Conservation (phyloP, 1,139 yeast genomes). For the Debaryomyces fabryi region DNA sequence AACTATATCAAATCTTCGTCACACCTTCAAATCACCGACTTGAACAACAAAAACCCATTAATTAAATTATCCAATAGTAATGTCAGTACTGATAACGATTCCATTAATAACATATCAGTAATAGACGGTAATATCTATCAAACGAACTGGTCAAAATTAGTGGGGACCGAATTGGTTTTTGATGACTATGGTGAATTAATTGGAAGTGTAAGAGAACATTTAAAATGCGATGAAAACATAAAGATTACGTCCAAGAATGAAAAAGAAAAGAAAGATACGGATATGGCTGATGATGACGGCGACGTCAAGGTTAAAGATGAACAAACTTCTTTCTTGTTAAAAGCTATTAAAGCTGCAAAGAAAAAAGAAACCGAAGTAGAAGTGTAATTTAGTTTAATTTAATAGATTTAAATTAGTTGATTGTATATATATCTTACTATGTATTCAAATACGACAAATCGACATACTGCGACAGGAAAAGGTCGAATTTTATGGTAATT, state of each 20-base stretch:
- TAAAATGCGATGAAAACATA: constrained; percentile 32
- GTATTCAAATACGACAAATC: neutral
- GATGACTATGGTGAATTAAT: constrained; percentile 59
- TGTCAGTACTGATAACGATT: constrained; percentile 12
- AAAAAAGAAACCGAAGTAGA: constrained; percentile 15
- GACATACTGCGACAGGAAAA: neutral
- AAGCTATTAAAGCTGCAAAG: constrained; percentile 32
- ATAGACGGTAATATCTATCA: constrained; percentile 58
- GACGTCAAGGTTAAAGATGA: constrained; percentile 17
- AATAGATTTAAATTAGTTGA: neutral
- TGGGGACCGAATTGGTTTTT: constrained; percentile 79
- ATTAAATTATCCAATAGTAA: constrained; percentile 42
- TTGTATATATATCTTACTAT: neutral
- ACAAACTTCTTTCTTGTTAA: constrained; percentile 31
- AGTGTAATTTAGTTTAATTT: neutral
- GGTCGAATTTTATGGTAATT: neutral
- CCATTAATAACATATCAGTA: constrained; percentile 33
- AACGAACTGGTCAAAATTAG: constrained; percentile 76
- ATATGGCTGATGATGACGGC: constrained; percentile 18
- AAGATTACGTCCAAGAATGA: constrained; percentile 25
- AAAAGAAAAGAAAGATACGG: constrained; percentile 18
- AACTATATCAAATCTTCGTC: constrained; percentile 44
- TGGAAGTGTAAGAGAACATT: constrained; percentile 46
- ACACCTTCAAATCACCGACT: constrained; percentile 43
- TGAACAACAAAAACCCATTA: constrained; percentile 37